A percentile compares a stretch with the other conserved stretches of the same genome.
Evolutionary conservation across 495 filamentous ascomycete species (phyloP).

Genomic region (Letharia columbiana): DNA sequence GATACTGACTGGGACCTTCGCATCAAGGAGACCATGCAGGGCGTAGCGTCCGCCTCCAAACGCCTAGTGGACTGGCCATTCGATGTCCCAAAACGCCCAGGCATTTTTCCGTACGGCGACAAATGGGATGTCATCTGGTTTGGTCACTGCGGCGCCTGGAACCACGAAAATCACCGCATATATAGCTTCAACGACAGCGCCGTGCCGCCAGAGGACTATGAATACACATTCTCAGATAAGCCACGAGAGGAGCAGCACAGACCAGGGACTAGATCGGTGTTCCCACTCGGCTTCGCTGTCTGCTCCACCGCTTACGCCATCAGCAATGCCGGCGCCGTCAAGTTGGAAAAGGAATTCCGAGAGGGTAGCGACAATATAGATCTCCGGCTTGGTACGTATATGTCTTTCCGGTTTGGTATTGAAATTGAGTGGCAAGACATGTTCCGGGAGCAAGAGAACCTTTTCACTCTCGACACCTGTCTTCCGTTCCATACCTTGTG

Average conservation of each 20-base stretch:
- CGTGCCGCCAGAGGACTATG: conserved; percentile 13
- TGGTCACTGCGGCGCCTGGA: conserved; percentile 20
- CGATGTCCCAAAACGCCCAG: not conserved
- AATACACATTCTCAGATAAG: conserved; percentile 14
- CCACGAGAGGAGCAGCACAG: conserved; percentile 8
- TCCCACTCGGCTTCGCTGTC: conserved; percentile 5
- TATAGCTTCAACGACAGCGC: conserved; percentile 21
- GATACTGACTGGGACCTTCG: conserved; percentile 42
- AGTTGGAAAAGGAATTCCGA: conserved; percentile 18
- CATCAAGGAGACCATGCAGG: conserved; percentile 27
- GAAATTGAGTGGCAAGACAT: too few species aligned
- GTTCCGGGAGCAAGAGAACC: too few species aligned
- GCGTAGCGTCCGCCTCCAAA: conserved; percentile 48
- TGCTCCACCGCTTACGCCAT: conserved; percentile 23
- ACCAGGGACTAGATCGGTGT: conserved; percentile 17
- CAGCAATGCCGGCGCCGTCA: conserved; percentile 16
- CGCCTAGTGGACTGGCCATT: conserved; percentile 39
- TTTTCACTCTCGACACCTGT: too few species aligned
- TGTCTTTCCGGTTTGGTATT: too few species aligned
- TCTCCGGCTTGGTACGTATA: conserved; percentile 5
- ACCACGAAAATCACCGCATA: conserved; percentile 18
- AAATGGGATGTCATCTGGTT: conserved; percentile 27
- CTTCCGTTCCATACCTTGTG: too few species aligned
- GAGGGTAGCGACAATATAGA: conserved; percentile 17
- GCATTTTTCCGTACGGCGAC: conserved; percentile 30